Base-by-base conservation (phyloP, 768 basidiomycete genomes). In the Lyophyllum semitale region DNA sequence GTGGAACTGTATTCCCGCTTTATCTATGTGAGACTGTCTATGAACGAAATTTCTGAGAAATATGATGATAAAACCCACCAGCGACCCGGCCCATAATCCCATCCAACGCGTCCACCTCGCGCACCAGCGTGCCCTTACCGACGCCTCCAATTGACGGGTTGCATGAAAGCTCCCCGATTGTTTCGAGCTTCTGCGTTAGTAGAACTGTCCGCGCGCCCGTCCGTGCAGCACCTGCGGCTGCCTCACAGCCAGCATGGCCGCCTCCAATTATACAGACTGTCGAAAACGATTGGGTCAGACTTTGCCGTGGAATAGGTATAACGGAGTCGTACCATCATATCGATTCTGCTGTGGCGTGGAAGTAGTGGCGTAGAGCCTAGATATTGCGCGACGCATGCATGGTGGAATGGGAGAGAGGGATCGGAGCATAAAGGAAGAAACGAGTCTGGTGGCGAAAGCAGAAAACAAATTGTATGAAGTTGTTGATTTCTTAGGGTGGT, bases 111-210 rank as follows among this genome's bases (percentile, higher is more conserved):
- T 96, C 94, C 5, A 96, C 85, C 68, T 96, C 94, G 40, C 89
- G 77, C n/a, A 95, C 91, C 27, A 96, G 75, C 0, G 88, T 94
- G 18, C 94, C 94, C 71, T 96, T 96, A 5, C 94, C 94, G 3
- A 96, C 86, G 18, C 93, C 93, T 7, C 94, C 94, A 55, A 95
- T 89, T 1, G 91, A 93, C 2, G 94, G 94, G 68, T 96, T 96
- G 63, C 94, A 96, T 20, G 92, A 94, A 63, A 96, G 63, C 61
- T 84, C 80, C 30, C 94, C 94, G 43, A 96, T 83, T 0, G 86
- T 93, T 47, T 89, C 86, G 15, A 91, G 65, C 49, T 82, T 87
- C 68, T 94, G 93, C 1, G 94, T 96, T 53, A 96, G 69, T 8
- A 96, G 77, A 8, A 93, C 62, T 0, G 93, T 95, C 58, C 81